Percentiles rank a stretch among this genome's conserved stretches.
Conservation (phyloP, 257 asterid genomes). For the Rubia yunnanensis region DNA sequence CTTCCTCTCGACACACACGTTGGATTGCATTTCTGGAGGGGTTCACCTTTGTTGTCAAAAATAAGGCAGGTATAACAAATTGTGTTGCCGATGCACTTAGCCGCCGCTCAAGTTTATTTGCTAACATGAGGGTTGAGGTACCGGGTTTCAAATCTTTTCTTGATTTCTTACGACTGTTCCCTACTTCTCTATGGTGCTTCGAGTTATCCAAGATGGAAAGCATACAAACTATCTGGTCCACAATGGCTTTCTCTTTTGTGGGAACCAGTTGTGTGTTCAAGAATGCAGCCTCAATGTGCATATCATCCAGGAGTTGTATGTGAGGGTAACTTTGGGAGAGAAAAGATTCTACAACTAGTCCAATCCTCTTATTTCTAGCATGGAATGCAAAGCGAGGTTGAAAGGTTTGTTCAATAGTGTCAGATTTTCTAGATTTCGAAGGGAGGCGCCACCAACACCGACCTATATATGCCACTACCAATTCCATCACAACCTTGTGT, state of each 20-base stretch:
- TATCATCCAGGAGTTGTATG: background rate
- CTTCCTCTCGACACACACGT: background rate
- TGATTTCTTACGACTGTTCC: background rate
- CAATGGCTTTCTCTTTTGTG: background rate
- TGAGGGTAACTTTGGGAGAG: background rate
- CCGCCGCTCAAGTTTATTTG: no score
- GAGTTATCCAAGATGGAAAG: background rate
- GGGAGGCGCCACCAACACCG: background rate
- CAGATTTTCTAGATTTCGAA: no score
- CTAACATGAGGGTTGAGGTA: background rate
- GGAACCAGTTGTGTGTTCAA: background rate
- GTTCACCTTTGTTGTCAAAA: no score
- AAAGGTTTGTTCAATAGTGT: no score
- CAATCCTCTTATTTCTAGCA: background rate
- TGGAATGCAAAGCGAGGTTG: background rate
- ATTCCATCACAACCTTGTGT: background rate
- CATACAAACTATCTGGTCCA: background rate
- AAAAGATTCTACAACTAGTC: background rate
- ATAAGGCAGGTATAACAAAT: no score
- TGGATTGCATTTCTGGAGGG: no score
- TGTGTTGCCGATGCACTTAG: no score
- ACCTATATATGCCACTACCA: background rate
- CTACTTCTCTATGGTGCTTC: no score
- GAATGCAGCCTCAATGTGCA: background rate
- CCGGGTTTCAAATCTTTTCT: background rate